Evolutionary conservation across 768 basidiomycete species (phyloP).

Genomic region (Tricholoma terreum): DNA sequence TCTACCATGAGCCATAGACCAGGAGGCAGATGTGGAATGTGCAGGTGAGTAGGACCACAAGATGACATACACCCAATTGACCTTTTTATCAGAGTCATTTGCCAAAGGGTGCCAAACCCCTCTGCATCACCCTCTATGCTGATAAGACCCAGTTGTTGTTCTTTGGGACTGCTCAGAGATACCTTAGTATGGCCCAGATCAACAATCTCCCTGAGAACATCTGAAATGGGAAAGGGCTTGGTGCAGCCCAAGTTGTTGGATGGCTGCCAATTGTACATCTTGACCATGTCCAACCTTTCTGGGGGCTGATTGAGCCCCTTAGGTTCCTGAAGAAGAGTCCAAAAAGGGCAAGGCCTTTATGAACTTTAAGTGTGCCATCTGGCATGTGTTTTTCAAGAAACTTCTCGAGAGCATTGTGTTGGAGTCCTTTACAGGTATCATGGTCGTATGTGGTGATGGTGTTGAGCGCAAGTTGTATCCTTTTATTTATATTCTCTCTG

Average conservation of each 20-base stretch:
- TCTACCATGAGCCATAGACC: constrained; percentile 1
- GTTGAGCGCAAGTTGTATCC: constrained; percentile 19
- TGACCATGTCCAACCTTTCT: background rate
- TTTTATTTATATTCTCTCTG: constrained; percentile 25
- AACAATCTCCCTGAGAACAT: constrained; percentile 30
- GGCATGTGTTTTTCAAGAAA: constrained; percentile 24
- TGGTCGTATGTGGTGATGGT: constrained; percentile 13
- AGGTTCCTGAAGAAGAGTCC: constrained; percentile 20
- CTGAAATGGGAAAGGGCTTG: constrained; percentile 30
- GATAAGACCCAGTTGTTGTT: constrained; percentile 36
- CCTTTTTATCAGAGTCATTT: constrained; percentile 7
- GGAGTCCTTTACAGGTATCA: constrained; percentile 10
- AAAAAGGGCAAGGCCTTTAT: constrained; percentile 22
- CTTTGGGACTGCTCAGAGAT: constrained; percentile 32
- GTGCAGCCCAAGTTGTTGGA: constrained; percentile 34
- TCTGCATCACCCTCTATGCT: constrained; percentile 33
- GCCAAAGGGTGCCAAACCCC: constrained; percentile 20
- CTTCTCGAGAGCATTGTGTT: constrained; percentile 13
- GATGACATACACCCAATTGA: background rate
- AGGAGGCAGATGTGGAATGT: constrained; percentile 2
- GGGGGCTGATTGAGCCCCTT: background rate
- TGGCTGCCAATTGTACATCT: constrained; percentile 34
- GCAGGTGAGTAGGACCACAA: background rate
- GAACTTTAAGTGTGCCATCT: constrained; percentile 22
- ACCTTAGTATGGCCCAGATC: constrained; percentile 32